A percentile compares a stretch with the other conserved stretches of the same genome.
These are phyloP conservation scores for Fonsecaea nubica DNA, from an alignment of 2,329 filamentous ascomycete species.

Conservation along the genomic window DNA sequence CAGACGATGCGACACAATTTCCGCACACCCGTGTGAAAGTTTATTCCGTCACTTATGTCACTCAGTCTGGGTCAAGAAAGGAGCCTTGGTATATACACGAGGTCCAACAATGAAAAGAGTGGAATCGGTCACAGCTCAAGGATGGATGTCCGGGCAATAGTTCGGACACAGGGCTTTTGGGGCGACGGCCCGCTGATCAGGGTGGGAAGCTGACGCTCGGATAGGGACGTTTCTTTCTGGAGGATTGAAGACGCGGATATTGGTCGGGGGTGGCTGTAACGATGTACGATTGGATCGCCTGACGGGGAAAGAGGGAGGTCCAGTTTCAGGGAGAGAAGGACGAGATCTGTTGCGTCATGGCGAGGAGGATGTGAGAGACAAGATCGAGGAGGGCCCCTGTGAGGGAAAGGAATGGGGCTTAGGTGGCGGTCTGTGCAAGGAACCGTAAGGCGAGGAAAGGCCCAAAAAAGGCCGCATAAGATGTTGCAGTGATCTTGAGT, in stretches of 20 bases:
- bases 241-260: constrained; percentile 18
- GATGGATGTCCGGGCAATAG: constrained; percentile 26
- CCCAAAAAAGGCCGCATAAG: neutral
- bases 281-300: constrained; percentile 15
- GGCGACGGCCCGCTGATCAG: constrained; percentile 3
- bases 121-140: neutral
- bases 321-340: constrained; percentile 2
- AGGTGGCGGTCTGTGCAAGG: constrained; percentile 2
- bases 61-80: neutral
- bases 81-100: constrained; percentile 17
- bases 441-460: neutral
- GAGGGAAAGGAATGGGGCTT: neutral
- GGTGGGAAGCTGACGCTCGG: constrained; percentile 15
- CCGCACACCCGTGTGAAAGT: constrained; percentile 18
- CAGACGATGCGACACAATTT: constrained; percentile 9
- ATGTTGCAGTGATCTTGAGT: neutral
- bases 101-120: neutral
- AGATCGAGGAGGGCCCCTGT: neutral
- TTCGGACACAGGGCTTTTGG: constrained; percentile 22
- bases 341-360: constrained; percentile 20
- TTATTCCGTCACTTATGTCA: constrained; percentile 18
- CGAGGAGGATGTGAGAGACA: constrained; percentile 4
- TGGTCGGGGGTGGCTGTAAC: constrained; percentile 14
- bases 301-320: neutral
- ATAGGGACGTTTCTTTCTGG: constrained; percentile 9